phyloP scores from a whole-genome alignment of 257 asterid species.

The Solanum arcanum region DNA sequence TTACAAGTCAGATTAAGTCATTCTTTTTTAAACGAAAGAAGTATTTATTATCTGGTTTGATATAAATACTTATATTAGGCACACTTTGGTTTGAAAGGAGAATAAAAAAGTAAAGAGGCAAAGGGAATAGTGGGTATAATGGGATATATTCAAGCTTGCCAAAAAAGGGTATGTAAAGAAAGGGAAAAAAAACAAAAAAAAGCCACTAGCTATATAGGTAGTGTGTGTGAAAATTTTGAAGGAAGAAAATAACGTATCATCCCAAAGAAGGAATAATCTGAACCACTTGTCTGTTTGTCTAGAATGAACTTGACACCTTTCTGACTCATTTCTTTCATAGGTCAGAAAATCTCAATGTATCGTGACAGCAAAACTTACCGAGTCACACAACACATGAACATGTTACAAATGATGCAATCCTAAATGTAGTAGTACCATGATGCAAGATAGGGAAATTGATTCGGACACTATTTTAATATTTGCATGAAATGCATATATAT shows the following conservation, averaged over 20 bases:
- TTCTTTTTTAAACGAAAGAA: fast-evolving
- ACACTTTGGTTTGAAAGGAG: slow-evolving; percentile 27
- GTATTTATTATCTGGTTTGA: neutral
- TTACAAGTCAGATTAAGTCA: too few species aligned
- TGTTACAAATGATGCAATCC: neutral
- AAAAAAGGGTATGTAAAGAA: slow-evolving; percentile 5
- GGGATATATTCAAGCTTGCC: slow-evolving; percentile 12
- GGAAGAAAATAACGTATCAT: neutral
- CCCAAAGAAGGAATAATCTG: slow-evolving; percentile 2
- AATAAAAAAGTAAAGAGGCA: neutral
- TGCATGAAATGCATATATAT: neutral
- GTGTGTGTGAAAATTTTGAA: neutral
- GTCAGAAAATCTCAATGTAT: neutral
- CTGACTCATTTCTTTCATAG: slow-evolving; percentile 1
- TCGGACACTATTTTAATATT: neutral
- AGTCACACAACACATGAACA: neutral
- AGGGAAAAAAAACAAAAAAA: neutral
- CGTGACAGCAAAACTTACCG: neutral
- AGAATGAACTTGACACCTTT: slow-evolving; percentile 19
- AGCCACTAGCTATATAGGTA: neutral
- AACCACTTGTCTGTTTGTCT: slow-evolving; percentile 46
- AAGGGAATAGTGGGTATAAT: neutral
- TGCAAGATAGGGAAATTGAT: neutral
- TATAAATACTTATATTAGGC: slow-evolving; percentile 11
- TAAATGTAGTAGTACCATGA: neutral